A percentile compares a stretch with the other conserved stretches of the same genome.
Conservation (phyloP, 768 basidiomycete genomes). For the Strobilomyces confusus region DNA sequence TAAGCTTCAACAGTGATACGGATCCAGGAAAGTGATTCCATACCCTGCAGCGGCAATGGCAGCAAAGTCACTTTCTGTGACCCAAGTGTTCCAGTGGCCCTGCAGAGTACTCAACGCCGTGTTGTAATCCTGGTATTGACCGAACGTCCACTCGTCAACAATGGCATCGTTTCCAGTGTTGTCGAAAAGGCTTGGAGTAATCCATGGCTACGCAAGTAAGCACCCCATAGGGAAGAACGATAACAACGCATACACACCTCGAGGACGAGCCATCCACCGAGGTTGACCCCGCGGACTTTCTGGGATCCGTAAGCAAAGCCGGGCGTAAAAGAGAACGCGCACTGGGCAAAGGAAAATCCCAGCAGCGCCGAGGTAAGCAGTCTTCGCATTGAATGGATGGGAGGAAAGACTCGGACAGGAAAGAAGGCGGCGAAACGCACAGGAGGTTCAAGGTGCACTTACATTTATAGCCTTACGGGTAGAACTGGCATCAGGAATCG, state of each 20-base stretch:
- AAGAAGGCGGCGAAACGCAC: constrained; percentile 32
- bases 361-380: constrained; percentile 21
- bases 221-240: constrained; percentile 32
- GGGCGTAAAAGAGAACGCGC: constrained; percentile 37
- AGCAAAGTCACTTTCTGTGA: constrained; percentile 76
- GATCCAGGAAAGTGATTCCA: constrained; percentile 3
- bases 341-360: constrained; percentile 25
- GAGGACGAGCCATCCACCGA: constrained; percentile 63
- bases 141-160: constrained; percentile 79
- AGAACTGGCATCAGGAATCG: neutral
- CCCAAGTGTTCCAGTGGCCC: constrained; percentile 80
- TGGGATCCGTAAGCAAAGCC: constrained; percentile 70
- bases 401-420: constrained; percentile 47
- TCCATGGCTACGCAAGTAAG: constrained; percentile 62
- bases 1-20: neutral
- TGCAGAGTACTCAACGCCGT: constrained; percentile 51
- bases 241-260: constrained; percentile 34
- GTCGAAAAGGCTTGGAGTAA: constrained; percentile 70
- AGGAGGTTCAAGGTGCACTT: neutral
- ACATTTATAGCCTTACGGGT: constrained; percentile 16
- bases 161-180: constrained; percentile 49
- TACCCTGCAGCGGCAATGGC: constrained; percentile 75
- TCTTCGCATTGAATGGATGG: constrained; percentile 28
- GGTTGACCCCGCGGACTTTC: constrained; percentile 80
- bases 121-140: constrained; percentile 50